A percentile compares a stretch with the other conserved stretches of the same genome.
phyloP scores from a whole-genome alignment of 129 eudicot species.

The Helichrysum umbraculigerum region DNA sequence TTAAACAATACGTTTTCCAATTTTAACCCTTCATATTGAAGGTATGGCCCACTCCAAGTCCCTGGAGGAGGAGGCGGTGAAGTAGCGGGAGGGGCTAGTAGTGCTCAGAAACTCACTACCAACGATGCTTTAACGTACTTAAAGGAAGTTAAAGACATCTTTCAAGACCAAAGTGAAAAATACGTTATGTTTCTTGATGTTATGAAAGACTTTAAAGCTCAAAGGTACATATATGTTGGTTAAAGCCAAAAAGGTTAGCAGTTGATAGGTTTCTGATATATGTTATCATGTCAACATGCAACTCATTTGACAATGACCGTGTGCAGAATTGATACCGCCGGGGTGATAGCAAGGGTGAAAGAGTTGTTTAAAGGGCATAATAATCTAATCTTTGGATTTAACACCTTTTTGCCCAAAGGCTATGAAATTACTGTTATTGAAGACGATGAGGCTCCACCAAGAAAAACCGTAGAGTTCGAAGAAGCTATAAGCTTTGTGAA shows the following conservation, averaged over 20 bases:
- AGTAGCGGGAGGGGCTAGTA: constrained; percentile 42
- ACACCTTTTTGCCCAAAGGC: constrained; percentile 93
- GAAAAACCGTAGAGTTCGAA: constrained; percentile 84
- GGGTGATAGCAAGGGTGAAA: constrained; percentile 90
- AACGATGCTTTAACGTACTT: constrained; percentile 81
- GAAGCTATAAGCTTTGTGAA: constrained; percentile 95
- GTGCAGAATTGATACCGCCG: constrained; percentile 79
- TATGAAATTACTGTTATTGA: constrained; percentile 76
- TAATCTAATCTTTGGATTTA: constrained; percentile 74
- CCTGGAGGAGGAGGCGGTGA: constrained; percentile 57
- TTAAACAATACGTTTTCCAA: background rate
- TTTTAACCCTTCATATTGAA: constrained; percentile 32
- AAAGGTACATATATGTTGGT: constrained; percentile 49
- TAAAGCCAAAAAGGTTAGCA: background rate
- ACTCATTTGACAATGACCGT: constrained; percentile 15
- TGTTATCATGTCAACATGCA: constrained; percentile 9
- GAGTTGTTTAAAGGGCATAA: constrained; percentile 86
- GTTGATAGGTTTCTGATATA: constrained; percentile 3
- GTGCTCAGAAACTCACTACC: constrained; percentile 77
- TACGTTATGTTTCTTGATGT: constrained; percentile 82
- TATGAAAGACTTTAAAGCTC: constrained; percentile 95
- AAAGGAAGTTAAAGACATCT: constrained; percentile 95
- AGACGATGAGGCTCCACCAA: constrained; percentile 77
- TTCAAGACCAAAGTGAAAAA: constrained; percentile 80
- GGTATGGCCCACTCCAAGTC: constrained; percentile 65